These are phyloP conservation scores for Schizopora paradoxa DNA, from an alignment of 1,284 basidiomycete species.

Conservation along the genomic window DNA sequence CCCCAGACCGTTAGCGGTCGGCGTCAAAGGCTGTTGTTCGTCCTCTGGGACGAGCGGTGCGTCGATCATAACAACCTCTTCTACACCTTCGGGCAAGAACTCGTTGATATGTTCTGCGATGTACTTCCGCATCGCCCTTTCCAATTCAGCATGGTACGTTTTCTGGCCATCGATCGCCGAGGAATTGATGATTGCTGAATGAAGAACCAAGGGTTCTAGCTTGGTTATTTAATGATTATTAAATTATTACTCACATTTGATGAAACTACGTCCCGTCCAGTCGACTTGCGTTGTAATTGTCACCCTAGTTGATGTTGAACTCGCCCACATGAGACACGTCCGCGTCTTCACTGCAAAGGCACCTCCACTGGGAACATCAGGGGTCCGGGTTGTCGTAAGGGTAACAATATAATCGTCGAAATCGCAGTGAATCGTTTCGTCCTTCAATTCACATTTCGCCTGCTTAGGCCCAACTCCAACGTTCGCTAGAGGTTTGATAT, in stretches of 20 bases:
- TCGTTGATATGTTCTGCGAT: constrained; percentile 86
- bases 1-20: constrained; percentile 15
- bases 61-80: constrained; percentile 43
- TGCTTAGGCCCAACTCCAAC: constrained; percentile 84
- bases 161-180: constrained; percentile 95
- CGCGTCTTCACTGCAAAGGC: constrained; percentile 92
- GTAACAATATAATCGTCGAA: constrained; percentile 82
- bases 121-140: constrained; percentile 81
- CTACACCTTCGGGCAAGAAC: constrained; percentile 82
- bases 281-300: constrained; percentile 90
- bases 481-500: constrained; percentile 90
- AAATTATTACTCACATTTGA: constrained; percentile 64
- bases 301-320: constrained; percentile 69
- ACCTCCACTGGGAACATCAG: constrained; percentile 90
- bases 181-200: constrained; percentile 84
- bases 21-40: constrained; percentile 16
- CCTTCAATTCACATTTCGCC: constrained; percentile 90
- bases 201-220: background rate
- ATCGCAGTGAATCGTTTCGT: constrained; percentile 80
- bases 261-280: constrained; percentile 95
- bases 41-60: constrained; percentile 18
- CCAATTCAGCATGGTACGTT: constrained; percentile 80
- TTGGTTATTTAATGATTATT: constrained; percentile 1
- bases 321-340: constrained; percentile 94
- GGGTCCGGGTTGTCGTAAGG: constrained; percentile 87